Conservation (phyloP, 78 protist genomes). For the Isochrysis galbana region DNA sequence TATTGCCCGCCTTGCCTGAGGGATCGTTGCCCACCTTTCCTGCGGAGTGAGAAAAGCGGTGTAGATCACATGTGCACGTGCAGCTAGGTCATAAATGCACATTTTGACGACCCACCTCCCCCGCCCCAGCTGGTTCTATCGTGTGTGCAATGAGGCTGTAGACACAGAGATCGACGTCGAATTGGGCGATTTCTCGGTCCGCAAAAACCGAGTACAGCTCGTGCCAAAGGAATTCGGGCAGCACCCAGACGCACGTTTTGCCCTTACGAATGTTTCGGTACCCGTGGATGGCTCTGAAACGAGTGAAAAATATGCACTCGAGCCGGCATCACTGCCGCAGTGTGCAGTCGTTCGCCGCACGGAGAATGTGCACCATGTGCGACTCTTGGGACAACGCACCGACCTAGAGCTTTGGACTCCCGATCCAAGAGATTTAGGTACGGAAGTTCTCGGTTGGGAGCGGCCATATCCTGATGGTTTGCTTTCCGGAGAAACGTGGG, state of each 20-base stretch:
- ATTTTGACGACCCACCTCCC: too few species aligned
- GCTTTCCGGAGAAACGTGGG: neutral
- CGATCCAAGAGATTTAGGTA: neutral
- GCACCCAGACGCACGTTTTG: neutral
- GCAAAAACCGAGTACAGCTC: neutral
- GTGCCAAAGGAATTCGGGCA: neutral
- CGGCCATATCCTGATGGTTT: neutral
- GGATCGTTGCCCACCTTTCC: too few species aligned
- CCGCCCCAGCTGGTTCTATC: neutral
- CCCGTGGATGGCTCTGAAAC: too few species aligned
- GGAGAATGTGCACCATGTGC: neutral
- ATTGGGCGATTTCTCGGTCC: constrained; percentile 3
- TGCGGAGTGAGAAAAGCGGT: too few species aligned
- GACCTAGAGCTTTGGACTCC: constrained; percentile 24
- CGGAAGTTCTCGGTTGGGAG: neutral
- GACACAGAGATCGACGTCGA: constrained; percentile 3
- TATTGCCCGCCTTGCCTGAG: too few species aligned
- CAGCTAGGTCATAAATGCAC: too few species aligned
- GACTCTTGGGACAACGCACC: neutral
- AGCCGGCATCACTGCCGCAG: neutral
- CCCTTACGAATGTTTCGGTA: too few species aligned
- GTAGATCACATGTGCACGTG: too few species aligned
- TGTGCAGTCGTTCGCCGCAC: constrained; percentile 31
- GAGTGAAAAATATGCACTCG: neutral
- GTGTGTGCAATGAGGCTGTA: neutral